These are phyloP conservation scores for Phytopythium delawarense DNA, from an alignment of 352 stramenopile genomes.

Conservation along the genomic window DNA sequence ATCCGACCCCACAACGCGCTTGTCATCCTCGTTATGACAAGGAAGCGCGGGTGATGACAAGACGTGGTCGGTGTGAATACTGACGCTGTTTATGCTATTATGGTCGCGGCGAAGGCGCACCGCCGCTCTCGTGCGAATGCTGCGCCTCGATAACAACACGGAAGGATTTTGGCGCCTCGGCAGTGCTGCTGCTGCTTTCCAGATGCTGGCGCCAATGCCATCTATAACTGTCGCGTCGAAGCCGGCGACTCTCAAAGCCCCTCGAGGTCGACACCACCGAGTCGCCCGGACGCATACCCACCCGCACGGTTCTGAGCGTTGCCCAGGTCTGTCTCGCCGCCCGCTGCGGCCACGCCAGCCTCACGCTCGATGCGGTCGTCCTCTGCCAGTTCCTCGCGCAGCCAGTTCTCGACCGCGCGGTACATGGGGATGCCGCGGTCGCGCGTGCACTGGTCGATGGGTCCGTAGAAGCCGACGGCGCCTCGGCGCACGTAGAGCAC, in stretches of 20 bases:
- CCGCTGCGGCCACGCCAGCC: constrained; percentile 23
- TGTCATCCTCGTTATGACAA: constrained; percentile 26
- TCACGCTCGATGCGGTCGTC: constrained; percentile 71
- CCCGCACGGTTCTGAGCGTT: constrained; percentile 77
- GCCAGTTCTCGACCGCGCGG: constrained; percentile 89
- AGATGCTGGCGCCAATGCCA: neutral
- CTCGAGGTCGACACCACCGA: constrained; percentile 56
- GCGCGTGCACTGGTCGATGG: constrained; percentile 73
- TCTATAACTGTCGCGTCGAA: neutral
- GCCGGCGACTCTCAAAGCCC: constrained; percentile 9
- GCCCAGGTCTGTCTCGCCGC: constrained; percentile 41
- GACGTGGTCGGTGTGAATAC: constrained; percentile 2
- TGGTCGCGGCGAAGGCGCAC: neutral
- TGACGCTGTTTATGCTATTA: neutral
- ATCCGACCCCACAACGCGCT: constrained; percentile 14
- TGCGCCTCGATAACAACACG: neutral
- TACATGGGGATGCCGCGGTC: constrained; percentile 78
- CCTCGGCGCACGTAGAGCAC: constrained; percentile 89
- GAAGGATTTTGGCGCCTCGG: neutral
- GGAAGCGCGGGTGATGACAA: constrained; percentile 7
- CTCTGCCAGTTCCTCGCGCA: constrained; percentile 88
- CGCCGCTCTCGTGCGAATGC: neutral
- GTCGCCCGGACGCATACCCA: constrained; percentile 63
- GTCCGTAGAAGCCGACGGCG: constrained; percentile 49
- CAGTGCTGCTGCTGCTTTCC: neutral